Evolutionary conservation across 305 asterid species (phyloP), one percentile per base, ranked within the genome.

Genomic region (Petunia hybrid): DNA sequence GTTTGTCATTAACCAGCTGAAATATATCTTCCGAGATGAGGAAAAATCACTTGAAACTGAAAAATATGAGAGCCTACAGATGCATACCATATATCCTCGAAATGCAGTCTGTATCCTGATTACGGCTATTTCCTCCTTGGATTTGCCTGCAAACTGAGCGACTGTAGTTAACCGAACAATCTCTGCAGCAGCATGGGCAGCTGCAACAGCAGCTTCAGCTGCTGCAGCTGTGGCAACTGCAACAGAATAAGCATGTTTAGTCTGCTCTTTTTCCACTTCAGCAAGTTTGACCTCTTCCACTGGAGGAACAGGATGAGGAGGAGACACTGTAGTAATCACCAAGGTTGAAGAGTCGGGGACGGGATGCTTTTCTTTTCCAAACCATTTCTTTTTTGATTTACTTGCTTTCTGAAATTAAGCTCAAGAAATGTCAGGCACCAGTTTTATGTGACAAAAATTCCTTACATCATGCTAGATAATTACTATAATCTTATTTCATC

Each of bases 101-200:
- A 96, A 96, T 16, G 97, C 95, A 3, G 98, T 93, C 86, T 96
- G 99, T 82, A 96, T 89, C 88, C 80, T 92, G 80, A 94, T 91
- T 7, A 95, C 97, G 1, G 99, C 97, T 74, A 87, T 92, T 89
- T 94, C 98, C 88, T 93, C 97, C 85, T 65, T 68, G 2, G 98
- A 87, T 87, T 91, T 92, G 6, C 99, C 99, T 1, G 91, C 66
- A 83, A 87, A 92, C 2, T 84, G 89, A 81, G 89, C 39, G 31
- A 56, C 87, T 0, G 85, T 79, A 16, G 93, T 83, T 63, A 87
- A 82, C 22, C 92, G 80, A 61, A 91, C 94, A 68, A 91, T 92
- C 87, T 94, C 95, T 1, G 94, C 92, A 65, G 94, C 96, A 68
- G 94, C 96, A 83, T 92, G 90, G 43, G 98, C 86, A 42, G 92